A percentile compares a stretch with the other conserved stretches of the same genome.
These are phyloP conservation scores for Nitzschia inconspicua DNA, from an alignment of 108 stramenopile species.

Conservation along the genomic window DNA sequence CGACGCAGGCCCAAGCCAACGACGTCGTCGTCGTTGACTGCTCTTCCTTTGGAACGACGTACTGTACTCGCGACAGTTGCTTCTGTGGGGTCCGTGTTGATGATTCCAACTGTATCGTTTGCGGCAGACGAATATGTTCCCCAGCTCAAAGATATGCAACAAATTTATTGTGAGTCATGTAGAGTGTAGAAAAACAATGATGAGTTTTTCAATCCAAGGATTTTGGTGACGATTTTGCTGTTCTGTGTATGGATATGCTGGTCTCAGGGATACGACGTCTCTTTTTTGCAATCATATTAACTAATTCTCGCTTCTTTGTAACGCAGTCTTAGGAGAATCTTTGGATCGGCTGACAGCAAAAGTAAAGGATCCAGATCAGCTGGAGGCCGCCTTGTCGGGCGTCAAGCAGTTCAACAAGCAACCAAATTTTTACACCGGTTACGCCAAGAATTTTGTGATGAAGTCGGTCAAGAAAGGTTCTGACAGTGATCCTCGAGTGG, in stretches of 20 bases:
- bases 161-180: constrained; percentile 22
- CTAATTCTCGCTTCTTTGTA: too few species aligned
- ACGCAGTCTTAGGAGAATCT: constrained; percentile 26
- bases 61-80: background rate
- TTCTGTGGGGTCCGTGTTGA: background rate
- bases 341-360: constrained; percentile 30
- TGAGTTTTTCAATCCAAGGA: too few species aligned
- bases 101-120: background rate
- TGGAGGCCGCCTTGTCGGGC: constrained; percentile 20
- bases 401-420: constrained; percentile 32
- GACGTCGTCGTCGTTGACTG: background rate
- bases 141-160: constrained; percentile 28
- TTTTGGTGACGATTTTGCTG: too few species aligned
- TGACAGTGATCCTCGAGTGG: constrained; percentile 29
- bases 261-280: too few species aligned
- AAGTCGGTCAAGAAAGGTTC: constrained; percentile 35
- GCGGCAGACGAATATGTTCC: constrained; percentile 20
- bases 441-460: constrained; percentile 32
- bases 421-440: constrained; percentile 33
- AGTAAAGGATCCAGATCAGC: constrained; percentile 14
- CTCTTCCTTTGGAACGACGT: constrained; percentile 14
- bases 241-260: too few species aligned
- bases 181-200: too few species aligned
- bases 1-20: background rate
- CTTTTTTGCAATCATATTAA: too few species aligned